Base-by-base conservation (phyloP, 345 rosid genomes). In the Brassica juncea region DNA sequence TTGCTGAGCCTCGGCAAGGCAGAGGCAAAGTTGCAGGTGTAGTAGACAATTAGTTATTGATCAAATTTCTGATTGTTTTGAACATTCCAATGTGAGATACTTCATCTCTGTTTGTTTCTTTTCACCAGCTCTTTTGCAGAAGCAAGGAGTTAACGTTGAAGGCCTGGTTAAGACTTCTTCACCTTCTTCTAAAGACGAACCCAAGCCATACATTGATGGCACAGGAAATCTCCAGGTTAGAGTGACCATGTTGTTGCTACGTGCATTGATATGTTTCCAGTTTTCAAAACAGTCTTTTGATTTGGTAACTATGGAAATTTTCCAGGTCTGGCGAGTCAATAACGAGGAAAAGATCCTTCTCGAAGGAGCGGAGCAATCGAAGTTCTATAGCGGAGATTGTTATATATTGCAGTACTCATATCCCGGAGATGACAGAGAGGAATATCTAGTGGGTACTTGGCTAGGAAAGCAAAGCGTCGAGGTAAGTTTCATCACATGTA, bases 21-120 rank as follows among this genome's bases (percentile, higher is more conserved):
- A 88, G 97, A 85, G 97, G 99, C 87, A 93, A 93, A 86, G 98
- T 96, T 77, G 99, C 99, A 76, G 98, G 99, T 96, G 61, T 37
- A 66, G 84, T 82, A 66, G 71, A 55, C 67, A 23, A 64, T 62
- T 66, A 66, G 12, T 70, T 52, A 55, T 64, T 31, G 35, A 47
- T 8, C 42, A 37, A 35, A 64, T 77, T 16, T 1, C 60, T 71
- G 11, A 19, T 7, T 7, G 65, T 63, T 74, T 23, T 28, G 28
- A 65, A 58, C 31, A 49, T 75, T 80, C 16, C 49, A 4, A 39
- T 65, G 21, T 52, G 55, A 55, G 73, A 60, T 76, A 28, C 74
- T 57, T 67, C 28, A 55, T 65, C 19, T 64, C 15, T 30, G 55
- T 70, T 80, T 70, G 9, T 75, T 32, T 27, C 44, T 70, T 65